These are phyloP conservation scores for Tricholoma hemisulphureum DNA, from an alignment of 768 basidiomycete genomes.

Conservation along the genomic window DNA sequence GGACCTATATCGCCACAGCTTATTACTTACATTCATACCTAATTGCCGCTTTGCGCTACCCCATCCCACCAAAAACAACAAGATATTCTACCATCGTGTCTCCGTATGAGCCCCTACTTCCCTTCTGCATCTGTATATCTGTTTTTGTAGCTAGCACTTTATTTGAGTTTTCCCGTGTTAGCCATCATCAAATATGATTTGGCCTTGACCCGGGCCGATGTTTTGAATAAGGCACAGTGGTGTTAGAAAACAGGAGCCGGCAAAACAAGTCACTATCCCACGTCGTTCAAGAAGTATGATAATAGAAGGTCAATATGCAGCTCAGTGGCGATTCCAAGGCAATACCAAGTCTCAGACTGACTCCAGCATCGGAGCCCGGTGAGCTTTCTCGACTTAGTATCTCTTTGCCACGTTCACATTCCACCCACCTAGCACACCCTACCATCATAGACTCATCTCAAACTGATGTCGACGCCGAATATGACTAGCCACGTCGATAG, in stretches of 20 bases:
- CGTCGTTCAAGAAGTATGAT: background rate
- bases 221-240: background rate
- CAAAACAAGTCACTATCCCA: background rate
- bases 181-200: background rate
- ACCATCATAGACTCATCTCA: background rate
- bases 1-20: background rate
- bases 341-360: background rate
- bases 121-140: conserved; percentile 1
- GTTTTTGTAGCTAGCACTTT: background rate
- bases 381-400: background rate
- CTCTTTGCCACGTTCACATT: background rate
- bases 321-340: background rate
- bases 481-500: background rate
- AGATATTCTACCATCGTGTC: background rate
- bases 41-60: background rate
- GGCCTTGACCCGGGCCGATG: background rate
- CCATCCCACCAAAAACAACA: conserved; percentile 1
- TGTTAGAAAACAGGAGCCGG: background rate
- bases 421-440: background rate
- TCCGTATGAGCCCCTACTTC: background rate
- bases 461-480: background rate
- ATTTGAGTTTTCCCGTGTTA: background rate
- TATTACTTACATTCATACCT: conserved; percentile 5
- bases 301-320: background rate
- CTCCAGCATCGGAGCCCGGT: background rate